A percentile compares a stretch with the other conserved stretches of the same genome.
Conservation (phyloP, 176 grass and related monocot species). For the Paspalum vaginatum region DNA sequence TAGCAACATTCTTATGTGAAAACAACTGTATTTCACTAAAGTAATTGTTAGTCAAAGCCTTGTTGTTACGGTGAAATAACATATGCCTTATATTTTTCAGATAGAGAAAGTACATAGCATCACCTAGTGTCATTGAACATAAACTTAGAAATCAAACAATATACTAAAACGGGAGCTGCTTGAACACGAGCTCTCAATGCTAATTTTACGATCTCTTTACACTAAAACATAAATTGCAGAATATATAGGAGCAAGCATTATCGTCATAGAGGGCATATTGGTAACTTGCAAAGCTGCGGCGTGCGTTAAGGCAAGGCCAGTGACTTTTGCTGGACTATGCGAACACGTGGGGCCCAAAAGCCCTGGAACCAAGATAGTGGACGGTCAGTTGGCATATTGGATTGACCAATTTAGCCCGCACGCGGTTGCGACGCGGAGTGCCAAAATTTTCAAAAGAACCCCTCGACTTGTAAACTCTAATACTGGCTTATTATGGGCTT, state of each 20-base stretch:
- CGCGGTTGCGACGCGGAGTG: conserved; percentile 63
- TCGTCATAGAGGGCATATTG: background rate
- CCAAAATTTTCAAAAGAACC: background rate
- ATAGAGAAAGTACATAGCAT: no score
- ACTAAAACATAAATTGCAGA: background rate
- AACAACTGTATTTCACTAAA: no score
- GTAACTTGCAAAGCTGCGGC: background rate
- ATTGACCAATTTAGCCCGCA: conserved; percentile 50
- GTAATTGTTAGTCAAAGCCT: no score
- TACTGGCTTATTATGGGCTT: no score
- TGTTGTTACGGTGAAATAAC: no score
- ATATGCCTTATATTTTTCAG: no score
- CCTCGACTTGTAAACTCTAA: background rate
- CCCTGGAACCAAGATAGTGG: background rate
- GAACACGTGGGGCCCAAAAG: conserved; percentile 33
- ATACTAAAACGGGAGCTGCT: no score
- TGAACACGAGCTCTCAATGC: no score
- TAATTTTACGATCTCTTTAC: background rate
- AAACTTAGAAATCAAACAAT: no score
- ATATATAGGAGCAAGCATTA: background rate
- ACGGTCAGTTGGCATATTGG: conserved; percentile 34
- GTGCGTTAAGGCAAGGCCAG: background rate
- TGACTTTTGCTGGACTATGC: background rate
- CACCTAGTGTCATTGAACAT: no score
- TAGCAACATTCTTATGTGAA: no score